A percentile compares a stretch with the other conserved stretches of the same genome.
These are phyloP conservation scores for Mycena maculata DNA, from an alignment of 768 basidiomycete species.

Conservation along the genomic window DNA sequence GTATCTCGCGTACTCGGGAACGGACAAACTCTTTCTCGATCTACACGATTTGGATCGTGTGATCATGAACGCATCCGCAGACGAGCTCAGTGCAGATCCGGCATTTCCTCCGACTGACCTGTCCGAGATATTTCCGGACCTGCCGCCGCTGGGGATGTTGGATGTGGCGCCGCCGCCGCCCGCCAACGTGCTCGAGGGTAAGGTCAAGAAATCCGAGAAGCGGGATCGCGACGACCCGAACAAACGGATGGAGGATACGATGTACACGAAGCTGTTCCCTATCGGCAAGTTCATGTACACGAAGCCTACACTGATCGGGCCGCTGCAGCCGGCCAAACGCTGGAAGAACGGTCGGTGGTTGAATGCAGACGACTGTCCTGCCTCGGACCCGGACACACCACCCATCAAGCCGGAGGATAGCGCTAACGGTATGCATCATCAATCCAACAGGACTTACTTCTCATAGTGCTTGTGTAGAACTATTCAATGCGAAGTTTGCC, in stretches of 20 bases:
- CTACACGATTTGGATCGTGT: constrained; percentile 52
- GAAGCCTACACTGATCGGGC: constrained; percentile 86
- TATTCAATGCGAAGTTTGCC: constrained; percentile 52
- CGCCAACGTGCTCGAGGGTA: constrained; percentile 47
- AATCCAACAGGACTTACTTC: neutral
- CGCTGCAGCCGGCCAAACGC: constrained; percentile 84
- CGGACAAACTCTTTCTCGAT: constrained; percentile 64
- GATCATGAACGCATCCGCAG: constrained; percentile 43
- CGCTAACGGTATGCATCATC: constrained; percentile 57
- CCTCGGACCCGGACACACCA: constrained; percentile 53
- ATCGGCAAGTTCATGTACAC: constrained; percentile 81
- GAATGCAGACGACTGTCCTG: constrained; percentile 68
- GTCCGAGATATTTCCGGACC: constrained; percentile 86
- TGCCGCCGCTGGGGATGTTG: constrained; percentile 69
- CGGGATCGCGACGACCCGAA: constrained; percentile 77
- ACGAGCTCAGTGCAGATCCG: constrained; percentile 37
- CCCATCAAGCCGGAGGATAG: constrained; percentile 61
- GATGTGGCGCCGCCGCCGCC: constrained; percentile 55
- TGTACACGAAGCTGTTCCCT: constrained; percentile 80
- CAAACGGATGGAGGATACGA: constrained; percentile 83
- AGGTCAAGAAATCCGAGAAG: constrained; percentile 69
- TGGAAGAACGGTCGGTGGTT: constrained; percentile 75
- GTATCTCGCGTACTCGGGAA: constrained; percentile 69
- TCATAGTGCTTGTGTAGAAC: constrained; percentile 45
- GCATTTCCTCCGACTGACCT: constrained; percentile 58